Percentiles rank a stretch among this genome's conserved stretches.
These are phyloP conservation scores for Boletus subparvulus DNA, from an alignment of 768 basidiomycete genomes.

Conservation along the genomic window DNA sequence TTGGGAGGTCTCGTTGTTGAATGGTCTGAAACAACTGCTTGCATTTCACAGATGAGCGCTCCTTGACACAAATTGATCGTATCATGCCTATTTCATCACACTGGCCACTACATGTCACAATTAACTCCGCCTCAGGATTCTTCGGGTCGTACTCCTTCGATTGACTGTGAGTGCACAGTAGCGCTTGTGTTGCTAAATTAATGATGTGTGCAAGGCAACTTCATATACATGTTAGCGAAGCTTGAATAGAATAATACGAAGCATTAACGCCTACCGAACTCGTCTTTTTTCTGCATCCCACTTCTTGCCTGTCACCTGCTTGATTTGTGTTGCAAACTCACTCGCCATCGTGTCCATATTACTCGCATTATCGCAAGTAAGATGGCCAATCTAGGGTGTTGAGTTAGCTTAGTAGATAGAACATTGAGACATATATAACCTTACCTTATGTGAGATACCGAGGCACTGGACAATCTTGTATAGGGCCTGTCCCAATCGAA, in stretches of 20 bases:
- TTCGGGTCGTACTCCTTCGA: background rate
- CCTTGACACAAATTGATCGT: background rate
- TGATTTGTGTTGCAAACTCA: constrained; percentile 20
- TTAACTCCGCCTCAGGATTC: background rate
- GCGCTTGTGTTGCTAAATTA: background rate
- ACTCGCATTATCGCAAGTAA: constrained; percentile 13
- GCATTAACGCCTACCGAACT: too few relatives aligned
- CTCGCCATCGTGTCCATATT: constrained; percentile 39
- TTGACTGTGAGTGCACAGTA: background rate
- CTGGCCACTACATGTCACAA: background rate
- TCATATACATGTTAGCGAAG: too few relatives aligned
- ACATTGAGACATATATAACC: background rate
- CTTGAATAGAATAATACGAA: too few relatives aligned
- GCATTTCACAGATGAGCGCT: background rate
- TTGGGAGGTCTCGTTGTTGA: background rate
- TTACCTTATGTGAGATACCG: constrained; percentile 32
- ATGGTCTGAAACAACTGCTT: background rate
- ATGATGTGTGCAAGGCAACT: constrained; percentile 1
- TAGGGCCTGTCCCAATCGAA: constrained; percentile 37
- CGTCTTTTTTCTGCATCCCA: background rate
- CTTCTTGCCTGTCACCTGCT: background rate
- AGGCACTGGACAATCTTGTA: constrained; percentile 34
- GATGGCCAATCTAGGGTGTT: constrained; percentile 12
- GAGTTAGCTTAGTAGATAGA: background rate
- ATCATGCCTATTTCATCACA: background rate